Conservation (phyloP, 2,329 filamentous ascomycete genomes). For the Sphaerostilbella broomeana region DNA sequence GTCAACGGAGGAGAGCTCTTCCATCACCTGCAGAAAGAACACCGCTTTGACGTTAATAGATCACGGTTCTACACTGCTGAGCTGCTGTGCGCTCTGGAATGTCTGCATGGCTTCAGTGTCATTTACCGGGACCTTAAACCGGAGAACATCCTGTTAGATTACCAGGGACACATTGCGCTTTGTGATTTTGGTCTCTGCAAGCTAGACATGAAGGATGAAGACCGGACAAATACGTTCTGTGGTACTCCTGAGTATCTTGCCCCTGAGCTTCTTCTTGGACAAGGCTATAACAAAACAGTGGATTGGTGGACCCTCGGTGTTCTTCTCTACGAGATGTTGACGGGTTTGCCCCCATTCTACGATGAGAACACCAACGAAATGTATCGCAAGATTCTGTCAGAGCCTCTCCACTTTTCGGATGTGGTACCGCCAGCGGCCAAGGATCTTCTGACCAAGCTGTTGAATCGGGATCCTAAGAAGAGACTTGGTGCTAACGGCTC, state of each 20-base stretch:
- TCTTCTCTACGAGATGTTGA: conserved; percentile 97
- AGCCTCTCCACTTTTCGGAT: conserved; percentile 93
- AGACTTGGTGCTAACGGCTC: conserved; percentile 88
- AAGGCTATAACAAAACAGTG: conserved; percentile 96
- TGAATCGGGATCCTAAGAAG: conserved; percentile 87
- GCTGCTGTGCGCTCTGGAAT: conserved; percentile 89
- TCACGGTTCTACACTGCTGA: conserved; percentile 97
- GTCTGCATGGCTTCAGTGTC: conserved; percentile 95
- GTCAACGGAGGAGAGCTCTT: conserved; percentile 98
- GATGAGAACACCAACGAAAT: conserved; percentile 99
- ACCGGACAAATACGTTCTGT: conserved; percentile 96
- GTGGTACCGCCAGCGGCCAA: conserved; percentile 89
- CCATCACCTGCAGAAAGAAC: conserved; percentile 93
- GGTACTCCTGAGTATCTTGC: conserved; percentile 96
- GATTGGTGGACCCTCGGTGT: conserved; percentile 99
- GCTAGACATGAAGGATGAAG: conserved; percentile 98
- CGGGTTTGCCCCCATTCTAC: conserved; percentile 93
- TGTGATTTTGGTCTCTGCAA: conserved; percentile 99
- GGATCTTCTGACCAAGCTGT: conserved; percentile 80
- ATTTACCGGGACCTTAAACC: conserved; percentile 76
- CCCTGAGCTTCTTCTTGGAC: conserved; percentile 84
- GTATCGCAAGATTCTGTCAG: conserved; percentile 97
- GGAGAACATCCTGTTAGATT: conserved; percentile 95
- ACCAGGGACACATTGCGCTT: conserved; percentile 93
- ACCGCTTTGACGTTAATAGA: conserved; percentile 95